Evolutionary conservation across 805 yeast species (phyloP).

Genomic region (Yamadazyma scolyti): DNA sequence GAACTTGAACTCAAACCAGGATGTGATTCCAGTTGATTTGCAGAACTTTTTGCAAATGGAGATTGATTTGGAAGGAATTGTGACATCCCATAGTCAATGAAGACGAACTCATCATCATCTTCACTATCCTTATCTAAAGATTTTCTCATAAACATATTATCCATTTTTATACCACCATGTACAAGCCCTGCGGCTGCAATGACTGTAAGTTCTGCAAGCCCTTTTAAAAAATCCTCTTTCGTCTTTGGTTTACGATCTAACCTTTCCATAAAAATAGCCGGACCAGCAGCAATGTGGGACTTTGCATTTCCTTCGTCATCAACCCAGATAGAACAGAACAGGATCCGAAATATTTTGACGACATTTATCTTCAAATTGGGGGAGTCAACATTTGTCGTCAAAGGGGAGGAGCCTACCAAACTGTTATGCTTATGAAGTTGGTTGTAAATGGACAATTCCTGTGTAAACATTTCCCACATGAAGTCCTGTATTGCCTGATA

Average conservation of each 20-base stretch:
- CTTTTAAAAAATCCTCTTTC: background rate
- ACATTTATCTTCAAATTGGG: background rate
- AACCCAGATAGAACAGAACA: background rate
- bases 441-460: background rate
- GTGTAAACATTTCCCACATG: background rate
- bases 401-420: no score
- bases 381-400: no score
- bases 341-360: no score
- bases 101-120: background rate
- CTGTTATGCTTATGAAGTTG: no score
- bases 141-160: background rate
- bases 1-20: no score
- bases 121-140: background rate
- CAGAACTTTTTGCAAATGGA: no score
- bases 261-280: background rate
- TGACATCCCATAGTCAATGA: slow-evolving; percentile 1
- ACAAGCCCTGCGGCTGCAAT: background rate
- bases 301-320: background rate
- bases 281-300: background rate
- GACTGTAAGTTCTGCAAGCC: background rate
- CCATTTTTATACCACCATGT: slow-evolving; percentile 1
- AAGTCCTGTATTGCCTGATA: background rate
- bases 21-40: no score
- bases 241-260: background rate
- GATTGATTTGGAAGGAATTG: no score